A percentile compares a stretch with the other conserved stretches of the same genome.
Evolutionary conservation across 306 rosid genomes (phyloP).

Genomic region (Prunus campanulata): DNA sequence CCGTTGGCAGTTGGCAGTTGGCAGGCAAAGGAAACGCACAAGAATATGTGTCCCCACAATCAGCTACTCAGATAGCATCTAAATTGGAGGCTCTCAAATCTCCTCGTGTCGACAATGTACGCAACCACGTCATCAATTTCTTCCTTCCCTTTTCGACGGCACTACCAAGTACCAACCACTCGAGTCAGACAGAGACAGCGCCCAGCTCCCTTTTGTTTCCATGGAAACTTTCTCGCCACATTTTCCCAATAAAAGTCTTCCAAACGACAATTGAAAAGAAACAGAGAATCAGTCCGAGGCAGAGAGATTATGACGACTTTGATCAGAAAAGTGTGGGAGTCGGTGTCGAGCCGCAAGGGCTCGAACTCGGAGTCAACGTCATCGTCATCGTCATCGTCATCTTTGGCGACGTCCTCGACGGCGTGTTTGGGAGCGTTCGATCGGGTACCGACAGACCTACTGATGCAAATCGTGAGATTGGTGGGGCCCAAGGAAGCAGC

Average conservation of each 20-base stretch:
- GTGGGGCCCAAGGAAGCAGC: conserved; percentile 73
- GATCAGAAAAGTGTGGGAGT: conserved; percentile 58
- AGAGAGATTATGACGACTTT: conserved; percentile 35
- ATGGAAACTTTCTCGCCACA: not conserved
- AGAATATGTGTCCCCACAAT: no score
- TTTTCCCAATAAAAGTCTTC: not conserved
- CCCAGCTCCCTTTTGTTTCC: not conserved
- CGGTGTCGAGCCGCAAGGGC: conserved; percentile 32
- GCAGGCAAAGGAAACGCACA: not conserved
- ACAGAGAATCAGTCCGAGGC: not conserved
- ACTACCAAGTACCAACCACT: not conserved
- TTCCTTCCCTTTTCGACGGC: not conserved
- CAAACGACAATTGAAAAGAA: not conserved
- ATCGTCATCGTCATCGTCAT: not conserved
- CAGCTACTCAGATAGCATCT: no score
- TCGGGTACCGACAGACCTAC: conserved; percentile 56
- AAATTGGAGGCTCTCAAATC: not conserved
- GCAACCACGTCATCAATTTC: not conserved
- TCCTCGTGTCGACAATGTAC: not conserved
- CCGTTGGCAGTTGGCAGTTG: not conserved
- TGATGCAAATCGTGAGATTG: conserved; percentile 49
- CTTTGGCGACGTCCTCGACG: not conserved
- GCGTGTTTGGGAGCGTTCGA: conserved; percentile 44
- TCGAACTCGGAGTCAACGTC: conserved; percentile 9
- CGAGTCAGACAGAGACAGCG: not conserved